Conservation (phyloP, 208 protist species). For the Wallacemonas sp. region DNA sequence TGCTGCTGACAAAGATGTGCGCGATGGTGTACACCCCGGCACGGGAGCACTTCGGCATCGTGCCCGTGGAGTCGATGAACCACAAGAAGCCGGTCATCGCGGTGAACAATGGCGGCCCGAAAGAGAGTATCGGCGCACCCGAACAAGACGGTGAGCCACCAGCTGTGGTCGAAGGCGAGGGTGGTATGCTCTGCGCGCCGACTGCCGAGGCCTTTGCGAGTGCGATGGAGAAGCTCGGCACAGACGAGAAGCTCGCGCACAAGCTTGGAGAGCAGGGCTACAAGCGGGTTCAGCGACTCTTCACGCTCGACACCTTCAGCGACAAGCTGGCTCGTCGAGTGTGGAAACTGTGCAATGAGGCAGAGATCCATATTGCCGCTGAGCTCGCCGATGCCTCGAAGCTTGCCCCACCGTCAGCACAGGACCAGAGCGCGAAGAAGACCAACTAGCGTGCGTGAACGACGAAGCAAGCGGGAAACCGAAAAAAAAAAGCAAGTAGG, state of each 20-base stretch:
- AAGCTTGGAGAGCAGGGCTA: constrained; percentile 48
- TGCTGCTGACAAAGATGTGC: constrained; percentile 68
- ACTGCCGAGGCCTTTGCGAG: constrained; percentile 61
- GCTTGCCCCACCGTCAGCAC: not conserved
- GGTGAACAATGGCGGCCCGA: constrained; percentile 91
- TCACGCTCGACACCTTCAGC: constrained; percentile 61
- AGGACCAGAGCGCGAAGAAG: constrained; percentile 1
- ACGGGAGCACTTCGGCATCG: constrained; percentile 96
- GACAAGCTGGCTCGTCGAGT: constrained; percentile 43
- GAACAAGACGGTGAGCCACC: not conserved
- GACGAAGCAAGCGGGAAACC: too few relatives aligned
- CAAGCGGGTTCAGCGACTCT: constrained; percentile 34
- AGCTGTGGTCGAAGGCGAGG: constrained; percentile 24
- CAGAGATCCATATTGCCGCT: not conserved
- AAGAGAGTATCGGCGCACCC: constrained; percentile 82
- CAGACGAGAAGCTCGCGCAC: constrained; percentile 26
- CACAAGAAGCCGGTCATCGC: constrained; percentile 88
- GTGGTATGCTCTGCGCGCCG: constrained; percentile 58
- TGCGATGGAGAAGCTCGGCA: constrained; percentile 45
- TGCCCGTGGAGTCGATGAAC: constrained; percentile 86
- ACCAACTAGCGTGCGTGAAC: constrained; percentile 13
- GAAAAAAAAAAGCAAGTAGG: too few relatives aligned
- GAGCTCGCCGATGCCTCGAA: not conserved
- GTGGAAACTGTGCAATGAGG: constrained; percentile 12
- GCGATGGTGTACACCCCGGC: constrained; percentile 94